Evolutionary conservation across 2,329 filamentous ascomycete species (phyloP).

Genomic region (Ceratocystis huliohia): DNA sequence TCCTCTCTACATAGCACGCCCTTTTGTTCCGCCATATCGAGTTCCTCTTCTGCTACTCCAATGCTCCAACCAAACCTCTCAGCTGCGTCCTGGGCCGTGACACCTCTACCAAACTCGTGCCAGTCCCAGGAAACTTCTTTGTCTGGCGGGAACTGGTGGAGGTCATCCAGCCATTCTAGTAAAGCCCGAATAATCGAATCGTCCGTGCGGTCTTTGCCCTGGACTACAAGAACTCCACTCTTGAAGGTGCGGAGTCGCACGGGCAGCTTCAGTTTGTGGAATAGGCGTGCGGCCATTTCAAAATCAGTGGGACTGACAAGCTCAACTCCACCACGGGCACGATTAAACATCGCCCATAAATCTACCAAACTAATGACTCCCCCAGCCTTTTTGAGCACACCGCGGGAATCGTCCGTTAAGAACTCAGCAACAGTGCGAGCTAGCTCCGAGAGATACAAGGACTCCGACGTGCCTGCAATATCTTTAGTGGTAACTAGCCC

Average conservation of each 20-base stretch:
- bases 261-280: constrained; percentile 77
- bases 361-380: constrained; percentile 85
- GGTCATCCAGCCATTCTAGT: constrained; percentile 60
- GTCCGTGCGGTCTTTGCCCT: constrained; percentile 76
- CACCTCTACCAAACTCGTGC: constrained; percentile 64
- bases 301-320: constrained; percentile 86
- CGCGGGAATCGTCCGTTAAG: constrained; percentile 69
- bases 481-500: constrained; percentile 91
- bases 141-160: constrained; percentile 53
- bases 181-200: constrained; percentile 74
- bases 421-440: constrained; percentile 79
- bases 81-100: constrained; percentile 80
- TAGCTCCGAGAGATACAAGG: constrained; percentile 78
- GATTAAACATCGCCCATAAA: constrained; percentile 89
- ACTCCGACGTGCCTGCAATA: constrained; percentile 70
- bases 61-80: constrained; percentile 94
- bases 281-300: constrained; percentile 74
- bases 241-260: constrained; percentile 80
- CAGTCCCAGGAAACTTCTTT: constrained; percentile 62
- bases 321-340: constrained; percentile 83
- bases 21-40: constrained; percentile 92
- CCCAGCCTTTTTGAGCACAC: constrained; percentile 64
- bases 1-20: constrained; percentile 84
- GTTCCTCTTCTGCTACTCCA: constrained; percentile 84
- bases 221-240: constrained; percentile 87